Percentiles rank a stretch among this genome's conserved stretches.
Evolutionary conservation across 176 grass and related monocot species (phyloP).

Genomic region (Juncus inflexus): DNA sequence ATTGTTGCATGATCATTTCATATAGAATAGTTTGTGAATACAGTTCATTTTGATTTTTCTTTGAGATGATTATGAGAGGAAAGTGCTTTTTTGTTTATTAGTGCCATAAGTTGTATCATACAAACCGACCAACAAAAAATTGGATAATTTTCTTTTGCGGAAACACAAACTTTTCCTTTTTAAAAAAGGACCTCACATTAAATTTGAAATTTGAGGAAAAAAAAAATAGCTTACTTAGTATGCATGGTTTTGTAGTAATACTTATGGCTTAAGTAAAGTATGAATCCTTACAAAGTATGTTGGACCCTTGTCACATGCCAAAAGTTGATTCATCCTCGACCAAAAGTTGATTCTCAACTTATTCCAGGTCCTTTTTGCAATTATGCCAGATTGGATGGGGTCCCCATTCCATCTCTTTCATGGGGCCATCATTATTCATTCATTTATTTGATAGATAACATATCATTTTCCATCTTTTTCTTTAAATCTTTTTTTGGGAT

Average conservation of each 20-base stretch:
- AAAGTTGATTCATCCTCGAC: background rate
- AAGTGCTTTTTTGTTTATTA: conserved; percentile 19
- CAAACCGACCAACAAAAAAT: background rate
- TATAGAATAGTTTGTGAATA: no score
- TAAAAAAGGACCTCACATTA: no score
- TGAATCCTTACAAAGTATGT: background rate
- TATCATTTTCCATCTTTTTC: conserved; percentile 5
- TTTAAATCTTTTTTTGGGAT: background rate
- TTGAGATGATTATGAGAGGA: background rate
- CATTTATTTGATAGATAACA: conserved; percentile 5
- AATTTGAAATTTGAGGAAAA: no score
- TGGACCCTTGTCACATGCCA: background rate
- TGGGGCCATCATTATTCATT: background rate
- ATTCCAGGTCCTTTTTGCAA: background rate
- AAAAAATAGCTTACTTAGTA: no score
- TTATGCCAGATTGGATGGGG: background rate
- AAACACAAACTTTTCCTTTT: no score
- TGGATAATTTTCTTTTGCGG: no score
- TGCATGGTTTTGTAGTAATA: no score
- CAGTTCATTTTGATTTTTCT: no score
- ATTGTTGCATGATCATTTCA: background rate
- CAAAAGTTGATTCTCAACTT: background rate
- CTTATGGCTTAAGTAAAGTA: no score
- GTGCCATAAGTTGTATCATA: conserved; percentile 8
- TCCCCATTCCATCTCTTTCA: background rate